phyloP scores from a whole-genome alignment of 1,284 basidiomycete genomes.

The Entoloma clypeatum region DNA sequence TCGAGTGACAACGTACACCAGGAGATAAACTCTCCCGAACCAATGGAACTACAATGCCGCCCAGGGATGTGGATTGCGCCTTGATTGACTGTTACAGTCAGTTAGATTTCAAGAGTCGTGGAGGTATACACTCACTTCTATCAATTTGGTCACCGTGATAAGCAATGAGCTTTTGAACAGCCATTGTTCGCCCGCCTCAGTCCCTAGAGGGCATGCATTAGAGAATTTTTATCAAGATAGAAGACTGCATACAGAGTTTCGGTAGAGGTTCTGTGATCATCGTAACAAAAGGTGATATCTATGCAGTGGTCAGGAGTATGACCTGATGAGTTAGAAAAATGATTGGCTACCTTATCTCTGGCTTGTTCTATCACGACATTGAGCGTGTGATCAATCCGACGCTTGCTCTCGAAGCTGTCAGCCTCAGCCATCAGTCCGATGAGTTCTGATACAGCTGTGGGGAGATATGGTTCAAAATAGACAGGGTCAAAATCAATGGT shows the following conservation, averaged over 20 bases:
- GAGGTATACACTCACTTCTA: constrained; percentile 48
- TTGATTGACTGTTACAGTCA: constrained; percentile 49
- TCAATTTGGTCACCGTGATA: constrained; percentile 67
- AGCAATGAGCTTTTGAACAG: constrained; percentile 77
- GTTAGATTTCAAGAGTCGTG: not conserved
- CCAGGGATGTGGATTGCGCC: constrained; percentile 55
- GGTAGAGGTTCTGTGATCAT: constrained; percentile 72
- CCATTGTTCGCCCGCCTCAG: constrained; percentile 66
- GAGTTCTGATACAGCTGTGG: constrained; percentile 55
- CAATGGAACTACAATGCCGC: constrained; percentile 65
- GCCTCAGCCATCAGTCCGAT: constrained; percentile 71
- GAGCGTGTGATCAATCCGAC: constrained; percentile 65
- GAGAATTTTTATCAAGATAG: constrained; percentile 3
- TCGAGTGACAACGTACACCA: constrained; percentile 36
- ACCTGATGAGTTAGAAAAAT: constrained; percentile 2
- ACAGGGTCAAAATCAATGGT: constrained; percentile 54
- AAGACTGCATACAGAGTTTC: constrained; percentile 59
- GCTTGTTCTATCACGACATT: constrained; percentile 73
- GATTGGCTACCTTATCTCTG: constrained; percentile 49
- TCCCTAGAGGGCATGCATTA: constrained; percentile 44
- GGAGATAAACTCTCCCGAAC: constrained; percentile 72
- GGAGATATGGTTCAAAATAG: constrained; percentile 59
- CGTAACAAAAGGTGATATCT: constrained; percentile 70
- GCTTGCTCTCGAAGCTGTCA: constrained; percentile 76
- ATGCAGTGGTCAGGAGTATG: not conserved